A percentile compares a stretch with the other conserved stretches of the same genome.
Conservation (phyloP, 73 alveolate genomes). For the Symbiodinium natans region DNA sequence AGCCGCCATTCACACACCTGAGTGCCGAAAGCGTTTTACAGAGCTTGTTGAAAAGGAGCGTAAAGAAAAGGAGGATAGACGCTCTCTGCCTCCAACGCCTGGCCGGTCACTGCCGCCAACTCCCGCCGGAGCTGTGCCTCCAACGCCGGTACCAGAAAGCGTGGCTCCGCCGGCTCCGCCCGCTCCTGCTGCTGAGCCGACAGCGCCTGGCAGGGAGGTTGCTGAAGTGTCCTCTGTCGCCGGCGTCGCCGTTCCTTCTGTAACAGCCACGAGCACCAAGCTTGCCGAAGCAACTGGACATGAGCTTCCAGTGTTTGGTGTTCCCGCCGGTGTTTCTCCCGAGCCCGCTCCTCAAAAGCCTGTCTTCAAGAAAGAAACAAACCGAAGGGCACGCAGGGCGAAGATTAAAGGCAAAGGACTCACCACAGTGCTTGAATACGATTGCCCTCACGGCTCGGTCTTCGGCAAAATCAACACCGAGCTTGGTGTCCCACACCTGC, state of each 20-base stretch:
- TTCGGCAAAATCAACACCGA: not conserved
- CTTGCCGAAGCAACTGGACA: not conserved
- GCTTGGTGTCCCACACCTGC: not conserved
- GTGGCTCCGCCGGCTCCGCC: not conserved
- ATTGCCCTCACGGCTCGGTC: not conserved
- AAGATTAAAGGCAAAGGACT: not conserved
- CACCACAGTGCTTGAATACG: not conserved
- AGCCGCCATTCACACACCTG: not conserved
- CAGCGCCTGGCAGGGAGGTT: too few species aligned
- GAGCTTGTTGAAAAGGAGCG: not conserved
- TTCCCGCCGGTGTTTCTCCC: not conserved
- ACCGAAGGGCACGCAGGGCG: not conserved
- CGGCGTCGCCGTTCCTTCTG: not conserved
- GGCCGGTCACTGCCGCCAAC: too few species aligned
- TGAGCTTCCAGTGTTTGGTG: not conserved
- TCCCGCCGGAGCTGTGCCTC: too few species aligned
- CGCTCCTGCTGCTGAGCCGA: not conserved
- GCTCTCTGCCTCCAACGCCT: too few species aligned
- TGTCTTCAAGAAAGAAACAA: too few species aligned
- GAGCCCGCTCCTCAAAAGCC: not conserved
- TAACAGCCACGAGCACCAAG: not conserved
- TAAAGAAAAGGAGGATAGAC: not conserved
- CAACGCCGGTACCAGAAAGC: too few species aligned
- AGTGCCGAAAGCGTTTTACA: slow-evolving; percentile 1
- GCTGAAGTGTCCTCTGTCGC: not conserved